These are phyloP conservation scores for Chalciporus piperatus DNA, from an alignment of 768 basidiomycete species.

Conservation along the genomic window DNA sequence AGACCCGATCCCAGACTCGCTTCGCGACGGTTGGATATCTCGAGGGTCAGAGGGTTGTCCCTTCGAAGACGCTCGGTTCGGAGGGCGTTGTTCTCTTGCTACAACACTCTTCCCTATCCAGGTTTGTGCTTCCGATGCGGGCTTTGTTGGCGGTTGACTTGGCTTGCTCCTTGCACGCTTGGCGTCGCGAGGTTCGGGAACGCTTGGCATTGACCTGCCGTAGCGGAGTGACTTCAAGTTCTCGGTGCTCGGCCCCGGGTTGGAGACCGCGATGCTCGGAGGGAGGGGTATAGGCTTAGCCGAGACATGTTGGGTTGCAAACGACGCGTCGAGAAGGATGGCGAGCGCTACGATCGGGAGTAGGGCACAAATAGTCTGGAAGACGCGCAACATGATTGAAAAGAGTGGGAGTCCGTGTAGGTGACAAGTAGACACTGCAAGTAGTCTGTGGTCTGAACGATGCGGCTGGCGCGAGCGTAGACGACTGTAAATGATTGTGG, in stretches of 20 bases:
- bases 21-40: background rate
- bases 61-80: background rate
- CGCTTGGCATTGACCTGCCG: background rate
- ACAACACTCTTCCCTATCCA: background rate
- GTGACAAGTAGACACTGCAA: background rate
- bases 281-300: conserved; percentile 15
- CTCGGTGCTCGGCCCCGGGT: background rate
- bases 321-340: conserved; percentile 29
- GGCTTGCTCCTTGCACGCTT: background rate
- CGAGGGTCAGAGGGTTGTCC: background rate
- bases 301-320: conserved; percentile 16
- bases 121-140: background rate
- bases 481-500: conserved; percentile 10
- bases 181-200: background rate
- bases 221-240: background rate
- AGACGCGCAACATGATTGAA: conserved; percentile 32
- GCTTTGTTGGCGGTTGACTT: background rate
- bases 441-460: background rate
- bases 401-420: conserved; percentile 15
- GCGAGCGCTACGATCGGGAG: conserved; percentile 41
- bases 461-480: conserved; percentile 30
- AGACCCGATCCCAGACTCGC: background rate
- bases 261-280: background rate
- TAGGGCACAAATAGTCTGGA: conserved; percentile 39
- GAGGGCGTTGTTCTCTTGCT: background rate